phyloP scores from a whole-genome alignment of 192 early-diverging fungal genomes.

The Podila epicladia region DNA sequence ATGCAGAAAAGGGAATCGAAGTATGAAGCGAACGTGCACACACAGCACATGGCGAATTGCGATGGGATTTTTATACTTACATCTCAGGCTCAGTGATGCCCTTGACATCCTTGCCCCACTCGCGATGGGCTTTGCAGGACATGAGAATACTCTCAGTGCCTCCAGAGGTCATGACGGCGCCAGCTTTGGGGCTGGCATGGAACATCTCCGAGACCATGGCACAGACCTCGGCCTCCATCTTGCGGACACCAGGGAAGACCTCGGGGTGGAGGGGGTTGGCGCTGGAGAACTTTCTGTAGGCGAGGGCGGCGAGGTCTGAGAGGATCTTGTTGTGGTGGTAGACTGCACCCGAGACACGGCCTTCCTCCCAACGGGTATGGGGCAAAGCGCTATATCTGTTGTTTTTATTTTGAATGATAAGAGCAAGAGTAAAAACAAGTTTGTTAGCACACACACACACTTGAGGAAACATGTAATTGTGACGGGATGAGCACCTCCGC shows the following conservation, averaged over 20 bases:
- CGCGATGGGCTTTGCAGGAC: slow-evolving; percentile 94
- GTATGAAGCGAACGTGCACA: not conserved
- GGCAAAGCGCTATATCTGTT: slow-evolving; percentile 32
- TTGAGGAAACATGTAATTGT: no score
- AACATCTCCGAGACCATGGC: slow-evolving; percentile 92
- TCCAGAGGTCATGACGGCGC: slow-evolving; percentile 92
- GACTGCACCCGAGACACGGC: slow-evolving; percentile 88
- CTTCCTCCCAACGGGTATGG: slow-evolving; percentile 75
- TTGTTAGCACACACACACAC: no score
- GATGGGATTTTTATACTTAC: slow-evolving; percentile 56
- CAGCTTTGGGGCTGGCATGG: slow-evolving; percentile 76
- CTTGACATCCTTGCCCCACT: slow-evolving; percentile 79
- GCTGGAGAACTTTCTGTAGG: slow-evolving; percentile 84
- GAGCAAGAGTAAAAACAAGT: no score
- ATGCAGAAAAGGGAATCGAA: not conserved
- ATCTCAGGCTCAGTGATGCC: slow-evolving; percentile 93
- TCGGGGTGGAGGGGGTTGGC: slow-evolving; percentile 96
- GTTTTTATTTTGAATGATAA: slow-evolving; percentile 1
- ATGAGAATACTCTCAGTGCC: slow-evolving; percentile 96
- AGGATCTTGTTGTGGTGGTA: slow-evolving; percentile 94
- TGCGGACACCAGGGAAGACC: slow-evolving; percentile 93
- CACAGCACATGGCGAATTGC: not conserved
- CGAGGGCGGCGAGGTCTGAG: slow-evolving; percentile 75
- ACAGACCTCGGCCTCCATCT: slow-evolving; percentile 95
- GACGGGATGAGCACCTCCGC: no score